Conservation (phyloP, 768 basidiomycete species). For the Hypsizygus marmoreus region DNA sequence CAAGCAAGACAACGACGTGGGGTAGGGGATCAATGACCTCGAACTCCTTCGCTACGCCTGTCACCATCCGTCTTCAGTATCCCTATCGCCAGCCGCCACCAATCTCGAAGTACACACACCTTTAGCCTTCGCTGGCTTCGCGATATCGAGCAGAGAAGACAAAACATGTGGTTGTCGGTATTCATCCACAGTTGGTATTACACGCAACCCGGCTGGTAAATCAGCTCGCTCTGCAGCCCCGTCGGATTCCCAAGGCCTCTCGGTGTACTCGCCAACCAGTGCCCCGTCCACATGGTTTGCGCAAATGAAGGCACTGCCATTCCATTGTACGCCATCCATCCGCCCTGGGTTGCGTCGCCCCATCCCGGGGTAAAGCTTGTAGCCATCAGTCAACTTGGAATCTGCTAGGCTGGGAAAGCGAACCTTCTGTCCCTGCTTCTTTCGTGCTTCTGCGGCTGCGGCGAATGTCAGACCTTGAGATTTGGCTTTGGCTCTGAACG, state of each 20-base stretch:
- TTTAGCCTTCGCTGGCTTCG: constrained; percentile 32
- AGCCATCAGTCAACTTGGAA: background rate
- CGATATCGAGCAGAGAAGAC: constrained; percentile 32
- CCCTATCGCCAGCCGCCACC: background rate
- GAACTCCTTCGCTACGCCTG: constrained; percentile 29
- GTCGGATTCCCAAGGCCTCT: no score
- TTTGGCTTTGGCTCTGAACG: constrained; percentile 10
- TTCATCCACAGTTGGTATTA: no score
- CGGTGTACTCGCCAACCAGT: no score
- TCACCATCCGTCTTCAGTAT: background rate
- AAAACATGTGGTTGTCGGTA: no score
- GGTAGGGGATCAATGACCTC: constrained; percentile 21
- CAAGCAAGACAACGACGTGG: constrained; percentile 21
- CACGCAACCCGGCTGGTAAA: no score
- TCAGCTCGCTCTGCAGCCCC: no score
- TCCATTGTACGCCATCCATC: constrained; percentile 26
- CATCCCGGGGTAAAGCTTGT: constrained; percentile 1
- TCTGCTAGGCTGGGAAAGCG: background rate
- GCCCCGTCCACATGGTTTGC: constrained; percentile 20
- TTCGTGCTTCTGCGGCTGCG: constrained; percentile 4
- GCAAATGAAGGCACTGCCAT: constrained; percentile 24
- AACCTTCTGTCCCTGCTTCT: constrained; percentile 9
- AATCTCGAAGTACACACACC: constrained; percentile 19
- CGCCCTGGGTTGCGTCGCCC: constrained; percentile 22
- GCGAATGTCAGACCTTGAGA: constrained; percentile 8